phyloP scores from a whole-genome alignment of 2,329 filamentous ascomycete species.

The Exophiala dermatitidis region DNA sequence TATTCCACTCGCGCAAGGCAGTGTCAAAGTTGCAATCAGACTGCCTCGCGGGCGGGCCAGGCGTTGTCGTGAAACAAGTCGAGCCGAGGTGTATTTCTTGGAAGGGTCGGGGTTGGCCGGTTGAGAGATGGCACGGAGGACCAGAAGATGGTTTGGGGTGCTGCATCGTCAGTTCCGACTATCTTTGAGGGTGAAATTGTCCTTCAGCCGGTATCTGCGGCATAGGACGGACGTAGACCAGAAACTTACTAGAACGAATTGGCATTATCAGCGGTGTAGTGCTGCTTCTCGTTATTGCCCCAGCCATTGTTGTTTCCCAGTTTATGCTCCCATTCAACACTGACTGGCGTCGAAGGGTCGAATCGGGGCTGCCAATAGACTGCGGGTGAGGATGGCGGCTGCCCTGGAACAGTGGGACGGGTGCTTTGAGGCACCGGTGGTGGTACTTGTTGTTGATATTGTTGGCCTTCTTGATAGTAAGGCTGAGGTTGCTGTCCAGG shows the following conservation, averaged over 20 bases:
- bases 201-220: background rate
- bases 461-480: conserved; percentile 7
- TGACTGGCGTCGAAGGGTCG: conserved; percentile 17
- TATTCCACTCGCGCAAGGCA: conserved; percentile 22
- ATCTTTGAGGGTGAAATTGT: background rate
- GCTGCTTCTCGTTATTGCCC: conserved; percentile 27
- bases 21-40: conserved; percentile 21
- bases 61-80: conserved; percentile 24
- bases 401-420: conserved; percentile 2
- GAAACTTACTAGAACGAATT: conserved; percentile 24
- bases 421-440: conserved; percentile 18
- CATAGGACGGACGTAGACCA: background rate
- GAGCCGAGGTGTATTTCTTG: conserved; percentile 25
- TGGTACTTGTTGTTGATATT: conserved; percentile 1
- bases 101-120: conserved; percentile 16
- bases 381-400: background rate
- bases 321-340: conserved; percentile 24
- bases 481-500: conserved; percentile 2
- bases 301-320: conserved; percentile 26
- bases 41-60: conserved; percentile 21
- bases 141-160: conserved; percentile 22
- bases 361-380: conserved; percentile 25
- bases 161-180: background rate
- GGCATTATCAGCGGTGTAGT: conserved; percentile 19
- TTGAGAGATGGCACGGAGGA: conserved; percentile 23